Evolutionary conservation across 1,284 basidiomycete genomes (phyloP).

Genomic region (Malassezia caprae): DNA sequence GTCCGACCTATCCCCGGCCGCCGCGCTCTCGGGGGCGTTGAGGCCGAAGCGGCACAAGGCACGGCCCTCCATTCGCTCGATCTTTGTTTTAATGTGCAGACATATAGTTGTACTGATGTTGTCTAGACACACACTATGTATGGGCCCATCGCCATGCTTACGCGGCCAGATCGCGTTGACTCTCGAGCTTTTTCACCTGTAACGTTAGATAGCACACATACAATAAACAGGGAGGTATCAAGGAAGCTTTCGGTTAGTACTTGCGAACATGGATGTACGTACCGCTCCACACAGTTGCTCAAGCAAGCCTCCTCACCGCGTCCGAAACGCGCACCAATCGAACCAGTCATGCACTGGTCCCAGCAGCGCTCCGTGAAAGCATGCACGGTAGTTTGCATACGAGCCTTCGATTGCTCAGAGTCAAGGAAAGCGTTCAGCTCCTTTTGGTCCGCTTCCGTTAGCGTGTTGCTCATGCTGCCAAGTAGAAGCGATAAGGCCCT

Average conservation of each 20-base stretch:
- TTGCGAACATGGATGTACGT: constrained; percentile 2
- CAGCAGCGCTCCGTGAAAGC: constrained; percentile 47
- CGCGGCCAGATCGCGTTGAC: constrained; percentile 29
- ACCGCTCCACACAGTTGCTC: constrained; percentile 70
- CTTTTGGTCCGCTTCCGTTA: constrained; percentile 17
- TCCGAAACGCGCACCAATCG: constrained; percentile 73
- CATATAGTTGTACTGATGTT: not conserved
- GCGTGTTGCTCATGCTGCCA: constrained; percentile 11
- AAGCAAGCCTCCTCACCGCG: constrained; percentile 74
- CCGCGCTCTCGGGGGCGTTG: not conserved
- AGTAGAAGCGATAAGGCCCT: not conserved
- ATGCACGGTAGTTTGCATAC: constrained; percentile 57
- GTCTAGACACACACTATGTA: not conserved
- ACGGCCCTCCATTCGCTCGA: not conserved
- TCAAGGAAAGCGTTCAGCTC: constrained; percentile 76
- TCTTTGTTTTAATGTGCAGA: not conserved
- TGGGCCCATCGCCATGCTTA: not conserved
- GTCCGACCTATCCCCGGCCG: not conserved
- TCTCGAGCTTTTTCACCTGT: constrained; percentile 63
- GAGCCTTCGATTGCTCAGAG: constrained; percentile 74
- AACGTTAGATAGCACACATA: constrained; percentile 17
- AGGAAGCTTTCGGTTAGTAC: constrained; percentile 58
- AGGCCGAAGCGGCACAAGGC: not conserved
- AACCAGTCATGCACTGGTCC: constrained; percentile 69
- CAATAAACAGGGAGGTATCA: constrained; percentile 61